A percentile compares a stretch with the other conserved stretches of the same genome.
Conservation (phyloP, 352 stramenopile genomes). For the Phytophthora macrochlamydospora region DNA sequence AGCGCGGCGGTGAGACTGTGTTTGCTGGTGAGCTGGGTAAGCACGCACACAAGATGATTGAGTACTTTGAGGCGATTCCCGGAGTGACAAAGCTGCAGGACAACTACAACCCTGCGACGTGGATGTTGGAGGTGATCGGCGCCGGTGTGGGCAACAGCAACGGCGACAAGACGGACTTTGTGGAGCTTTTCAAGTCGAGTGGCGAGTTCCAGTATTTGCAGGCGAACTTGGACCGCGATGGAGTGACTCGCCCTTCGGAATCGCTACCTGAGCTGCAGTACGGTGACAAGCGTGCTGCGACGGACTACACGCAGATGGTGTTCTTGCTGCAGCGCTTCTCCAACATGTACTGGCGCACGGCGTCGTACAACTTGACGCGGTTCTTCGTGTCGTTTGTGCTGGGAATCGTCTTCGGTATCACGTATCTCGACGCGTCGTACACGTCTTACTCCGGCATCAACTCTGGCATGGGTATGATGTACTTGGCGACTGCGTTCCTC, state of each 20-base stretch:
- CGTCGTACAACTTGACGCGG: conserved; percentile 82
- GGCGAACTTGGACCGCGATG: neutral
- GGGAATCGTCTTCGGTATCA: conserved; percentile 58
- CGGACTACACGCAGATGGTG: neutral
- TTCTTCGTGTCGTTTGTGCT: conserved; percentile 54
- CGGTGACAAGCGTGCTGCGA: neutral
- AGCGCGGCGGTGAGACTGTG: neutral
- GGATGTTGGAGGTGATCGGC: neutral
- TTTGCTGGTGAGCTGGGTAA: neutral
- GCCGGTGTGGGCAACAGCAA: neutral
- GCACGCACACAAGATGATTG: neutral
- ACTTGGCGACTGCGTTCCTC: neutral
- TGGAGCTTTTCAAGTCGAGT: neutral
- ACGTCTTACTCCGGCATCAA: conserved; percentile 21
- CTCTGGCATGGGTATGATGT: conserved; percentile 35
- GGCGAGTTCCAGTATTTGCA: neutral
- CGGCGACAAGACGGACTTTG: neutral
- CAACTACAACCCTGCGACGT: conserved; percentile 1
- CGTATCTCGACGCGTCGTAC: conserved; percentile 42
- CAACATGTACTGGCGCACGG: conserved; percentile 80
- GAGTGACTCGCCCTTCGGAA: neutral
- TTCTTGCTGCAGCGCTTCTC: conserved; percentile 13
- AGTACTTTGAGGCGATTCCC: conserved; percentile 1
- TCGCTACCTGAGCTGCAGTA: neutral
- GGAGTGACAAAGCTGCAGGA: neutral